Percentiles rank a stretch among this genome's conserved stretches.
Evolutionary conservation across 345 rosid genomes (phyloP).

Genomic region (Hibiscus tridactylites): DNA sequence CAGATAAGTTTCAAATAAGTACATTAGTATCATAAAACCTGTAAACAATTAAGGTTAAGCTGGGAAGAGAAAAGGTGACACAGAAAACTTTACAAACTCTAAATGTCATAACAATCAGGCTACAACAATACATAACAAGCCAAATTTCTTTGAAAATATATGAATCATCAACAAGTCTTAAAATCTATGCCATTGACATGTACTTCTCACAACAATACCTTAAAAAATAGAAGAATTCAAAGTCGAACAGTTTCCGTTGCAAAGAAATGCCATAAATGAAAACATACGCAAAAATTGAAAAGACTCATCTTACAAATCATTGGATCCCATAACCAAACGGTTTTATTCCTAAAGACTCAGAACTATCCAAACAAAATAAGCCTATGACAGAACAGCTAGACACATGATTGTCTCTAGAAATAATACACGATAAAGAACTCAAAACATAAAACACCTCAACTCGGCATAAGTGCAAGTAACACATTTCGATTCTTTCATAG

Average conservation of each 20-base stretch:
- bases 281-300: too few relatives aligned
- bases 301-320: too few relatives aligned
- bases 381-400: neutral
- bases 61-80: neutral
- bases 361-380: neutral
- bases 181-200: too few relatives aligned
- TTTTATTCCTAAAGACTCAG: too few relatives aligned
- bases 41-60: slow-evolving; percentile 7
- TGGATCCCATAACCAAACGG: too few relatives aligned
- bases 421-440: neutral
- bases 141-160: too few relatives aligned
- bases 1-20: slow-evolving; percentile 77
- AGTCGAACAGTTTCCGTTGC: too few relatives aligned
- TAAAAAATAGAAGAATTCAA: too few relatives aligned
- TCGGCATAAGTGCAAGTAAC: neutral
- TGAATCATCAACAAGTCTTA: too few relatives aligned
- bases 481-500: neutral
- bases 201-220: too few relatives aligned
- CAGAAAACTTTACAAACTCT: neutral
- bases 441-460: neutral
- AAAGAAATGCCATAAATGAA: too few relatives aligned
- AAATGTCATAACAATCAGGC: neutral
- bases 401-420: neutral
- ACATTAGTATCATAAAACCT: slow-evolving; percentile 94
- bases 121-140: too few relatives aligned